Evolutionary conservation across 2,329 filamentous ascomycete genomes (phyloP).

Genomic region (Cladosporium halotolerans): DNA sequence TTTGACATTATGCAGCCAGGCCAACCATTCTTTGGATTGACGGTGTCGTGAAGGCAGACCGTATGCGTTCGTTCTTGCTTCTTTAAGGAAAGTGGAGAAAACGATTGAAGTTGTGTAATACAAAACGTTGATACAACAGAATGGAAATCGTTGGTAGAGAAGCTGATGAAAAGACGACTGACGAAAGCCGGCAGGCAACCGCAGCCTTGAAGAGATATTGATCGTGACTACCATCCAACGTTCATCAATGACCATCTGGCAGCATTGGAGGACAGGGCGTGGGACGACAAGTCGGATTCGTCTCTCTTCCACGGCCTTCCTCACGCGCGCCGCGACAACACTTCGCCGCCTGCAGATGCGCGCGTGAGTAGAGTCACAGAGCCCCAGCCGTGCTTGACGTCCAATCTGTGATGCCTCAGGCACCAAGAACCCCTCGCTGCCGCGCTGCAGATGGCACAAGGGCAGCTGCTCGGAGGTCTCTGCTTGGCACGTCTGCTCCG

Average conservation of each 20-base stretch:
- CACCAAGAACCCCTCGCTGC: background rate
- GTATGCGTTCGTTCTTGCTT: no score
- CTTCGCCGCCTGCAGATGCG: background rate
- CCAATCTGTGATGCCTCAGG: background rate
- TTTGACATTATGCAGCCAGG: constrained; percentile 8
- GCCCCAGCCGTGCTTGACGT: no score
- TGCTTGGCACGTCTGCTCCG: background rate
- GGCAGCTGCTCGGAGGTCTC: background rate
- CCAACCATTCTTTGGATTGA: background rate
- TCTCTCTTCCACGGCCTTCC: background rate
- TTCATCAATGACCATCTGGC: background rate
- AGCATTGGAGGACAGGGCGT: constrained; percentile 5
- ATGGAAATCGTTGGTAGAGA: no score
- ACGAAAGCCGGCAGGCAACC: background rate
- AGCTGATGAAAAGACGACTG: no score
- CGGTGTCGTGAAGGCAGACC: no score
- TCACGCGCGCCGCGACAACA: background rate
- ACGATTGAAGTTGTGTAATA: no score
- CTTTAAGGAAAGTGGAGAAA: no score
- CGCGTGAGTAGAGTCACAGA: no score
- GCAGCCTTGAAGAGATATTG: background rate
- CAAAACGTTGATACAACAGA: no score
- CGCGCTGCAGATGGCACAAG: background rate
- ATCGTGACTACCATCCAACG: background rate
- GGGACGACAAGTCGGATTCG: background rate